These are phyloP conservation scores for Colletotrichum sp. DNA, from an alignment of 2,329 filamentous ascomycete genomes.

Conservation along the genomic window DNA sequence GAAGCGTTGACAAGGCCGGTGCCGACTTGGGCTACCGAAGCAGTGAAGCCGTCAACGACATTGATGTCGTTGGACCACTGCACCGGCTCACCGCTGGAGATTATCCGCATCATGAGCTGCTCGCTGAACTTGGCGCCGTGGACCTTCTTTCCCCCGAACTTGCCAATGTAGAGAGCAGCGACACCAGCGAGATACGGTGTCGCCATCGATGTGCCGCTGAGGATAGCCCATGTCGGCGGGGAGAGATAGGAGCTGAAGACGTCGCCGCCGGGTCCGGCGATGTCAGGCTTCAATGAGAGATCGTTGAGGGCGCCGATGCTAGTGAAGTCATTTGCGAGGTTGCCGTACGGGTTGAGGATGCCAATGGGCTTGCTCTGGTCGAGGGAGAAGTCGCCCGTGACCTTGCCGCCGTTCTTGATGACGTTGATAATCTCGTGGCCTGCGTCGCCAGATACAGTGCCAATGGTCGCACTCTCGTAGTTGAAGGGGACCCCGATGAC, in stretches of 20 bases:
- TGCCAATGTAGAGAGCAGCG: conserved; percentile 34
- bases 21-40: conserved; percentile 43
- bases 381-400: conserved; percentile 19
- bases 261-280: conserved; percentile 42
- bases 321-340: conserved; percentile 38
- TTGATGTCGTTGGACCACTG: conserved; percentile 24
- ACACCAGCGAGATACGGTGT: conserved; percentile 47
- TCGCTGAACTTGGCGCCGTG: conserved; percentile 32
- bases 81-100: conserved; percentile 32
- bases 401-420: conserved; percentile 18
- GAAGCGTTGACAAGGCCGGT: conserved; percentile 45
- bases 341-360: conserved; percentile 27
- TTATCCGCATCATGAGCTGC: conserved; percentile 36
- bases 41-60: conserved; percentile 20
- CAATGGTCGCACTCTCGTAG: neutral
- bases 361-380: conserved; percentile 16
- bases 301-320: conserved; percentile 47
- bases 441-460: conserved; percentile 12
- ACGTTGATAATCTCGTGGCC: conserved; percentile 21
- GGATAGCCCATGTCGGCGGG: conserved; percentile 24
- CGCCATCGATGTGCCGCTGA: conserved; percentile 54
- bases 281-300: conserved; percentile 41
- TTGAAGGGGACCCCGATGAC: conserved; percentile 8
- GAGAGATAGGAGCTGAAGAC: conserved; percentile 44
- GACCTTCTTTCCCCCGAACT: conserved; percentile 43